Evolutionary conservation across 768 basidiomycete genomes (phyloP).

Genomic region (Tulasnella sp.): DNA sequence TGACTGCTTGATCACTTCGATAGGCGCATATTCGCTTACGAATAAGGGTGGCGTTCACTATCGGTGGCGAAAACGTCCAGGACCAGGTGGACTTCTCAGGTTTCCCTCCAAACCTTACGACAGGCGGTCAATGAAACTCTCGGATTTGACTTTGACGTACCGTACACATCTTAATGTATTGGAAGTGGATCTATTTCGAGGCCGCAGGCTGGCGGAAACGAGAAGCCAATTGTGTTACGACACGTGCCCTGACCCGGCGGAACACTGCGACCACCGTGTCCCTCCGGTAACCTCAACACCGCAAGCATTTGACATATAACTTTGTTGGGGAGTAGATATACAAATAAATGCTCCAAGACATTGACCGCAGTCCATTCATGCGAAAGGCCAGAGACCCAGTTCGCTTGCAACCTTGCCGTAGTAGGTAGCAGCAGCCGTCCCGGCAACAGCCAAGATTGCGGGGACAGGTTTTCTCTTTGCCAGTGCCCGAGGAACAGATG

Average conservation of each 20-base stretch:
- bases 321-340: background rate
- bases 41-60: conserved; percentile 77
- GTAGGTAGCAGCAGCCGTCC: conserved; percentile 64
- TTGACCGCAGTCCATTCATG: background rate
- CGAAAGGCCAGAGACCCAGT: conserved; percentile 28
- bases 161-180: conserved; percentile 11
- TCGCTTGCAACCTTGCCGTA: conserved; percentile 47
- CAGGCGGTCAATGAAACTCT: conserved; percentile 23
- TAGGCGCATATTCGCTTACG: conserved; percentile 85
- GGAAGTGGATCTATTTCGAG: background rate
- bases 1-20: background rate
- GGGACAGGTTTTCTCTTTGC: conserved; percentile 73
- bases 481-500: conserved; percentile 67
- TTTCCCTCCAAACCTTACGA: conserved; percentile 64
- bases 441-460: conserved; percentile 61
- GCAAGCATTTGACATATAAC: background rate
- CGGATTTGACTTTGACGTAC: background rate
- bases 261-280: background rate
- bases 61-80: conserved; percentile 70
- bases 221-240: background rate
- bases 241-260: background rate
- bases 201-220: background rate
- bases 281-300: background rate
- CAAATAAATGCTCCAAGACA: background rate
- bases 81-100: conserved; percentile 95